A percentile compares a stretch with the other conserved stretches of the same genome.
Conservation (phyloP, 2,329 filamentous ascomycete genomes). For the Nannizziopsis barbatae region DNA sequence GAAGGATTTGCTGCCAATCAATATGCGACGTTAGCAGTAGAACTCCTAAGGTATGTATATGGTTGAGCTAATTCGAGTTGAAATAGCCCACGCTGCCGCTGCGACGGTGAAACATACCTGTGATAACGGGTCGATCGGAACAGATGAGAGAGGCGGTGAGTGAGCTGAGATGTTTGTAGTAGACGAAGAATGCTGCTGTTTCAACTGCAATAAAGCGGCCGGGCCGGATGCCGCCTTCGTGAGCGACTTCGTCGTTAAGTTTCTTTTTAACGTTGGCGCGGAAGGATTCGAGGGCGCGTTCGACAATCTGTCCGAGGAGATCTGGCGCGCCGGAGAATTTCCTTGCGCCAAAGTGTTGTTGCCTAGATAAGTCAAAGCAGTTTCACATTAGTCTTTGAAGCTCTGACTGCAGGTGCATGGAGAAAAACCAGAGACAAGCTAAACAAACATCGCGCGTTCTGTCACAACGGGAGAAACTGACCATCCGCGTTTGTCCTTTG, state of each 20-base stretch:
- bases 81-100: not conserved
- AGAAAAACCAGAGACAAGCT: not conserved
- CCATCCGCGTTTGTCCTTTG: not conserved
- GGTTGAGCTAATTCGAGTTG: constrained; percentile 1
- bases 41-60: constrained; percentile 13
- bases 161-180: constrained; percentile 1
- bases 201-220: constrained; percentile 2
- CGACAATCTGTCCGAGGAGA: not conserved
- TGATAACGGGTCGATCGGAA: constrained; percentile 52
- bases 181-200: constrained; percentile 5
- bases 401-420: not conserved
- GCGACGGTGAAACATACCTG: constrained; percentile 41
- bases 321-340: not conserved
- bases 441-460: not conserved
- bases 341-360: constrained; percentile 5
- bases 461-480: not conserved
- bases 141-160: not conserved
- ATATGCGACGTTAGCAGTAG: not conserved
- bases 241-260: not conserved
- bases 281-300: not conserved
- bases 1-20: constrained; percentile 46
- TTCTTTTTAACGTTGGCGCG: constrained; percentile 1
- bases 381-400: not conserved
- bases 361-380: not conserved
- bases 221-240: not conserved